These are phyloP conservation scores for Suillus subaureus DNA, from an alignment of 768 basidiomycete species.

Conservation along the genomic window DNA sequence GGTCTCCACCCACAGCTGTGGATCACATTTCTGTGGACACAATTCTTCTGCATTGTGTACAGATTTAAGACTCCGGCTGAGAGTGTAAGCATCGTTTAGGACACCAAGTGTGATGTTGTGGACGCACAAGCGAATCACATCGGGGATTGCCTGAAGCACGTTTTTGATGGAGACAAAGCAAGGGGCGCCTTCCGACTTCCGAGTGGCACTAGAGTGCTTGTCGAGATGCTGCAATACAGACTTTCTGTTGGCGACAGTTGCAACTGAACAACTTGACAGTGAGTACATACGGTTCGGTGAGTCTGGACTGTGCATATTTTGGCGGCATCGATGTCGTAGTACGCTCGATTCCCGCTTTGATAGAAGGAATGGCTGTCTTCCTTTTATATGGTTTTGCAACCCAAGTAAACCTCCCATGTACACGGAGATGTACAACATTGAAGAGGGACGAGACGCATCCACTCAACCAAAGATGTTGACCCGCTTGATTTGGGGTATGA, in stretches of 20 bases:
- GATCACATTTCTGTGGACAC: background rate
- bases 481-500: conserved; percentile 49
- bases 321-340: background rate
- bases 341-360: background rate
- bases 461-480: conserved; percentile 50
- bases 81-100: no score
- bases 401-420: background rate
- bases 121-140: background rate
- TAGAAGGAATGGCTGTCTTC: background rate
- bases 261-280: background rate
- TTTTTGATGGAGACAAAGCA: conserved; percentile 7
- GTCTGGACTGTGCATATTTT: background rate
- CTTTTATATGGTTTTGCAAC: background rate
- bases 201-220: background rate
- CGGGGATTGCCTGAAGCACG: conserved; percentile 5
- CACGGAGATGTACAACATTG: background rate
- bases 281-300: background rate
- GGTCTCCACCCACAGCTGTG: background rate
- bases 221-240: background rate
- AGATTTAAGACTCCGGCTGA: background rate
- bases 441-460: conserved; percentile 9
- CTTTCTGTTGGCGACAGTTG: background rate
- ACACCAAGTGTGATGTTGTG: background rate
- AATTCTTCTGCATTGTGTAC: conserved; percentile 1
- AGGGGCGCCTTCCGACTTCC: background rate